Evolutionary conservation across 495 filamentous ascomycete species (phyloP).

Genomic region (Articulospora tetracladia): DNA sequence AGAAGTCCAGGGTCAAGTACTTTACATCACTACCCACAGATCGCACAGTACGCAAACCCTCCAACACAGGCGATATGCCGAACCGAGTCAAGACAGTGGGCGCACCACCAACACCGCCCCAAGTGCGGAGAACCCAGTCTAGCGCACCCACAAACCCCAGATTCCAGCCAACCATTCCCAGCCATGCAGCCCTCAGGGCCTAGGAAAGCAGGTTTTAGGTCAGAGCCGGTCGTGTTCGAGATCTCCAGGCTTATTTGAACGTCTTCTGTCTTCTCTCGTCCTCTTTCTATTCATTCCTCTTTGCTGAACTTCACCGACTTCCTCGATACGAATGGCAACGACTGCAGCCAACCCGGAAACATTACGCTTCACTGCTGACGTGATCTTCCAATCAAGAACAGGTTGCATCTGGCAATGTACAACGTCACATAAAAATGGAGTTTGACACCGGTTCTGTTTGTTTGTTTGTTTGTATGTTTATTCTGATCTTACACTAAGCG

Average conservation of each 20-base stretch:
- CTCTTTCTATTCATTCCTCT: background rate
- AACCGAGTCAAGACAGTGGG: no score
- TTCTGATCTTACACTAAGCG: no score
- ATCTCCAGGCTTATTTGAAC: conserved; percentile 16
- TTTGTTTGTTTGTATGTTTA: background rate
- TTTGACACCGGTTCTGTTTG: background rate
- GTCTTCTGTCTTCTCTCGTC: conserved; percentile 5
- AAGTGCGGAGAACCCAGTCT: conserved; percentile 11
- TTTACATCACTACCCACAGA: no score
- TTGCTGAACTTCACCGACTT: background rate
- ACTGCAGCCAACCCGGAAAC: background rate
- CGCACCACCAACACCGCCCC: background rate
- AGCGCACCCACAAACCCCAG: background rate
- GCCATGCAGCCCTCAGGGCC: background rate
- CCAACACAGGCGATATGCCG: no score
- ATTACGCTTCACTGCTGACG: background rate
- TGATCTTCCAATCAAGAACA: background rate
- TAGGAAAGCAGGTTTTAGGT: background rate
- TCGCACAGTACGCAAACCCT: no score
- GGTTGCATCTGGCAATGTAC: background rate
- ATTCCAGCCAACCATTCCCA: background rate
- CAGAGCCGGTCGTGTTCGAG: background rate
- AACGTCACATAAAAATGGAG: background rate
- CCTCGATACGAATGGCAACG: background rate
- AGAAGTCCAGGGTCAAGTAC: no score